phyloP scores from a whole-genome alignment of 1,139 yeast genomes.

The Geotrichum restrictum region DNA sequence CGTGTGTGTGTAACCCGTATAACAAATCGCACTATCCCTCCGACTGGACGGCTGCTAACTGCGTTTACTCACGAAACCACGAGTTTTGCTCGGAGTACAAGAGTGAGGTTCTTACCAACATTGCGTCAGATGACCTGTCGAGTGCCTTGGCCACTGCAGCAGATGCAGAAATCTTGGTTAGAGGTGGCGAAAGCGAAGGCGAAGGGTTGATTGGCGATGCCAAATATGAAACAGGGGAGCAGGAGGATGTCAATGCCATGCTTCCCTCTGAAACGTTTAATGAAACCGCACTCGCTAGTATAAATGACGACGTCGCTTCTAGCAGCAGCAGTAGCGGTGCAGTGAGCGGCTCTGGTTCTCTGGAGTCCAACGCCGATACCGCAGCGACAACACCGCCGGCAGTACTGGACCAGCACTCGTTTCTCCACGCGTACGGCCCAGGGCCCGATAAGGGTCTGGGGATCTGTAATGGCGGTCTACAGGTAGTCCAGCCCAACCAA shows the following conservation, averaged over 20 bases:
- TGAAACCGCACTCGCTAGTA: background rate
- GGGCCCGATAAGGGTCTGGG: constrained; percentile 42
- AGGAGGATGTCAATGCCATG: constrained; percentile 3
- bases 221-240: background rate
- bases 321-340: background rate
- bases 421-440: constrained; percentile 43
- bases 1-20: constrained; percentile 57
- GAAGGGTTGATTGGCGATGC: background rate
- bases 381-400: background rate
- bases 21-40: constrained; percentile 49
- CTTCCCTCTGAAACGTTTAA: constrained; percentile 8
- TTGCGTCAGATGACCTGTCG: background rate
- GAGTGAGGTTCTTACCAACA: background rate
- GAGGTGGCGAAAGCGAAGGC: background rate
- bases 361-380: background rate
- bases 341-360: background rate
- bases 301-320: background rate
- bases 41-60: constrained; percentile 49
- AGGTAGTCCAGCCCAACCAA: constrained; percentile 45
- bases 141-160: background rate
- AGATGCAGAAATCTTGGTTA: background rate
- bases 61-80: constrained; percentile 46
- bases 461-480: constrained; percentile 54
- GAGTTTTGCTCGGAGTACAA: constrained; percentile 22
- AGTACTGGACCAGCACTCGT: constrained; percentile 20